A percentile compares a stretch with the other conserved stretches of the same genome.
Conservation (phyloP, 371 early-diverging fungal genomes). For the Smittium mucronatum region DNA sequence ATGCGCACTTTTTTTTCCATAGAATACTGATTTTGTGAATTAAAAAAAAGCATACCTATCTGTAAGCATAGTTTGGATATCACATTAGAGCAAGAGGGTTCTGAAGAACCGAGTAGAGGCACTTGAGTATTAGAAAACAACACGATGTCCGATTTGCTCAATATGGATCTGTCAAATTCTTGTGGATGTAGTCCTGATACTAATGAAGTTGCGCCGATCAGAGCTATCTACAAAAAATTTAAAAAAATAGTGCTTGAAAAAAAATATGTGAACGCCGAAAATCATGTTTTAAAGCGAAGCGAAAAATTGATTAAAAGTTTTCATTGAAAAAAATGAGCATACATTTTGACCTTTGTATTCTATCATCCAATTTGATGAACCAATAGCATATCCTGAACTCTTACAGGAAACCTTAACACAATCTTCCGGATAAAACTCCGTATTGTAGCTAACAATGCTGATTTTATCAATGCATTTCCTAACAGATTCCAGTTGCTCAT, state of each 20-base stretch:
- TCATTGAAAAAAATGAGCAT: neutral
- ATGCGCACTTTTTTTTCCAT: too few species aligned
- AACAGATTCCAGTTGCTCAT: neutral
- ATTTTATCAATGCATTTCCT: constrained; percentile 24
- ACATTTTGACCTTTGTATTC: constrained; percentile 44
- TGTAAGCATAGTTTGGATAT: constrained; percentile 5
- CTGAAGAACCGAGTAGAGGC: constrained; percentile 5
- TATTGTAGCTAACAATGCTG: constrained; percentile 28
- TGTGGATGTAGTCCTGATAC: constrained; percentile 49
- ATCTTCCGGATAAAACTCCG: constrained; percentile 26
- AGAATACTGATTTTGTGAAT: neutral
- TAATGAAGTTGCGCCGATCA: constrained; percentile 51
- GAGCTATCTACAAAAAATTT: constrained; percentile 34
- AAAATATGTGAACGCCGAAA: too few species aligned
- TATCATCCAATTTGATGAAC: constrained; percentile 59
- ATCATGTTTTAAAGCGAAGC: neutral
- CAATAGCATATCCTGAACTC: constrained; percentile 55
- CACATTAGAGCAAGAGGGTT: constrained; percentile 4
- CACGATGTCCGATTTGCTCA: constrained; percentile 44
- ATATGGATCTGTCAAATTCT: constrained; percentile 43
- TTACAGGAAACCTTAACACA: constrained; percentile 37
- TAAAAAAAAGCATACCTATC: neutral
- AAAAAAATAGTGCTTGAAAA: too few species aligned
- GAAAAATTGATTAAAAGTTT: neutral
- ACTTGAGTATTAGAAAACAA: constrained; percentile 27